These are phyloP conservation scores for Suillus cothurnatus DNA, from an alignment of 768 basidiomycete species.

Conservation along the genomic window DNA sequence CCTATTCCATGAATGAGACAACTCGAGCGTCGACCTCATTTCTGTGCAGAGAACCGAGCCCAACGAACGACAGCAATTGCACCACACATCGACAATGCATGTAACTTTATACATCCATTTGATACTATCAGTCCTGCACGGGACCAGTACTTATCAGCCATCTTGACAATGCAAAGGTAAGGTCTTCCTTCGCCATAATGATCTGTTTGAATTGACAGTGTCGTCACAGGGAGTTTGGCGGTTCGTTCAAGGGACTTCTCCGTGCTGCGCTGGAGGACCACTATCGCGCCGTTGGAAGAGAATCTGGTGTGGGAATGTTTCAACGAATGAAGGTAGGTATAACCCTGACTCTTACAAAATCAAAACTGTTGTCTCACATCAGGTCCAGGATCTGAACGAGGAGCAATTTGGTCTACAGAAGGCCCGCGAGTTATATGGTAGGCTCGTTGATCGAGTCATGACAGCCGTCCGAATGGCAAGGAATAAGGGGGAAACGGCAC, in stretches of 20 bases:
- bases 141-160: neutral
- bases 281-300: neutral
- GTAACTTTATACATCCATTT: neutral
- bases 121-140: neutral
- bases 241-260: neutral
- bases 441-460: neutral
- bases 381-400: neutral
- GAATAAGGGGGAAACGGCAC: neutral
- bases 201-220: neutral
- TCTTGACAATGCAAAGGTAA: neutral
- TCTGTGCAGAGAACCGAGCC: neutral
- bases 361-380: neutral
- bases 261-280: neutral
- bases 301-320: neutral
- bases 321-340: slow-evolving; percentile 6
- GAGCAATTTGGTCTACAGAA: neutral
- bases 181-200: neutral
- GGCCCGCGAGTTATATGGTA: neutral
- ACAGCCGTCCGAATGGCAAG: neutral
- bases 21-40: neutral
- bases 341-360: neutral
- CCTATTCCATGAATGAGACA: neutral
- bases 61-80: neutral
- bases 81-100: neutral
- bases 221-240: neutral